A percentile compares a stretch with the other conserved stretches of the same genome.
Evolutionary conservation across 805 yeast species (phyloP).

Genomic region (Wilhelminamyces savonicus): DNA sequence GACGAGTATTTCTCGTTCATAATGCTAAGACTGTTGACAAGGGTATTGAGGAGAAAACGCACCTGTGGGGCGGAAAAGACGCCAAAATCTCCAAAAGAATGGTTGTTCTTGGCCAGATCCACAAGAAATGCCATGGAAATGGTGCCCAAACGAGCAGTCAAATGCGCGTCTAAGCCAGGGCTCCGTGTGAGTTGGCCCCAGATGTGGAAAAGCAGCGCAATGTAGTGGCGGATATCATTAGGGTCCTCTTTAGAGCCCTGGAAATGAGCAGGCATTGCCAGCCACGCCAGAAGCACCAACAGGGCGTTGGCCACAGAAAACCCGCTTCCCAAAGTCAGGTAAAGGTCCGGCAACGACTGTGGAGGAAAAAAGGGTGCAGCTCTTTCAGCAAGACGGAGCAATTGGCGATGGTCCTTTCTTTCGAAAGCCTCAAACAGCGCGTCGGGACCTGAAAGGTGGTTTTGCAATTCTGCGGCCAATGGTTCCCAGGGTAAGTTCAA

Average conservation of each 20-base stretch:
- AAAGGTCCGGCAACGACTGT: constrained; percentile 42
- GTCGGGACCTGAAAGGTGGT: constrained; percentile 37
- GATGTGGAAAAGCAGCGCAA: constrained; percentile 63
- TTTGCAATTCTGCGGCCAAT: constrained; percentile 28
- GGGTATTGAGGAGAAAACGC: constrained; percentile 49
- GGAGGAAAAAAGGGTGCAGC: constrained; percentile 51
- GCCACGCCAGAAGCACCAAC: constrained; percentile 45
- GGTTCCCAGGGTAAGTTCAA: constrained; percentile 48
- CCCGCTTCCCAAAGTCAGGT: constrained; percentile 44
- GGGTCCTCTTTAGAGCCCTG: constrained; percentile 19
- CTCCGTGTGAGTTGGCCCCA: constrained; percentile 55
- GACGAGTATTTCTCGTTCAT: constrained; percentile 43
- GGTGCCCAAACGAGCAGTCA: constrained; percentile 60
- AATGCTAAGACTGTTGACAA: constrained; percentile 40
- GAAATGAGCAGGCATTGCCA: constrained; percentile 46
- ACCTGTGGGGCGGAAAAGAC: constrained; percentile 60
- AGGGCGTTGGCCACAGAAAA: constrained; percentile 50
- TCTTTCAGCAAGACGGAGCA: constrained; percentile 46
- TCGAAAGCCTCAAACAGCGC: constrained; percentile 42
- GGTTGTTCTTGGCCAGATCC: constrained; percentile 16
- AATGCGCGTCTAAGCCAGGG: constrained; percentile 52
- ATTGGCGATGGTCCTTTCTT: constrained; percentile 40
- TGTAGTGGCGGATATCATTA: constrained; percentile 44
- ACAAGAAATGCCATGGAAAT: constrained; percentile 42
- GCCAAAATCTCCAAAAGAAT: constrained; percentile 45